phyloP scores from a whole-genome alignment of 106 monocot genomes.

The Acorus calamus region DNA sequence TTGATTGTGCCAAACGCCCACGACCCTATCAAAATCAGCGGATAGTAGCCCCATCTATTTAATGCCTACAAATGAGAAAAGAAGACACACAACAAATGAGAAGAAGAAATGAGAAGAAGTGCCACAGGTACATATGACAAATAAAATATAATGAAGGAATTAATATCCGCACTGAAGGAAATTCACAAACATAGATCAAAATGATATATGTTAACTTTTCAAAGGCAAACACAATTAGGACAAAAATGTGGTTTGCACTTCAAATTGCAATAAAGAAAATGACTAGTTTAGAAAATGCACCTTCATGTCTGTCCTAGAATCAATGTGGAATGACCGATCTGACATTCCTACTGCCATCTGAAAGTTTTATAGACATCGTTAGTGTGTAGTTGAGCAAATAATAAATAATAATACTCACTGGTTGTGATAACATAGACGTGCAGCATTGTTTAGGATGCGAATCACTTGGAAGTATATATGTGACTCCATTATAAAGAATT shows the following conservation, averaged over 20 bases:
- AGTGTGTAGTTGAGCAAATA: not conserved
- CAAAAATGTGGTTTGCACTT: too few relatives aligned
- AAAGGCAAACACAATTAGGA: too few relatives aligned
- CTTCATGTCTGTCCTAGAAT: conserved; percentile 65
- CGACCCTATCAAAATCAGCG: conserved; percentile 92
- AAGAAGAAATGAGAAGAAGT: conserved; percentile 1
- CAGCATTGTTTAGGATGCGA: conserved; percentile 87
- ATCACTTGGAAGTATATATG: conserved; percentile 95
- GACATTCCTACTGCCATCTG: conserved; percentile 94
- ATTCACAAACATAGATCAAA: not conserved
- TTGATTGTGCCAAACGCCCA: conserved; percentile 98
- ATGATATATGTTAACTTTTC: too few relatives aligned
- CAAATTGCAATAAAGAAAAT: too few relatives aligned
- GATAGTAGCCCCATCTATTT: conserved; percentile 95
- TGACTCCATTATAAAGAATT: conserved; percentile 94
- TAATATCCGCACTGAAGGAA: too few relatives aligned
- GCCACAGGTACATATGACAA: not conserved
- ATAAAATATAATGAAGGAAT: too few relatives aligned
- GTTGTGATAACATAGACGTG: conserved; percentile 36
- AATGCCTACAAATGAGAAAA: conserved; percentile 52
- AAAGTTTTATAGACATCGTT: conserved; percentile 11
- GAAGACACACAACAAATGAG: not conserved
- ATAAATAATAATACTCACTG: not conserved
- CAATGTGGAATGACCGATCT: conserved; percentile 65
- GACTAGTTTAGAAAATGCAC: conserved; percentile 12